Percentiles rank a stretch among this genome's conserved stretches.
Conservation (phyloP, 495 filamentous ascomycete species). For the Daldinia childiae region DNA sequence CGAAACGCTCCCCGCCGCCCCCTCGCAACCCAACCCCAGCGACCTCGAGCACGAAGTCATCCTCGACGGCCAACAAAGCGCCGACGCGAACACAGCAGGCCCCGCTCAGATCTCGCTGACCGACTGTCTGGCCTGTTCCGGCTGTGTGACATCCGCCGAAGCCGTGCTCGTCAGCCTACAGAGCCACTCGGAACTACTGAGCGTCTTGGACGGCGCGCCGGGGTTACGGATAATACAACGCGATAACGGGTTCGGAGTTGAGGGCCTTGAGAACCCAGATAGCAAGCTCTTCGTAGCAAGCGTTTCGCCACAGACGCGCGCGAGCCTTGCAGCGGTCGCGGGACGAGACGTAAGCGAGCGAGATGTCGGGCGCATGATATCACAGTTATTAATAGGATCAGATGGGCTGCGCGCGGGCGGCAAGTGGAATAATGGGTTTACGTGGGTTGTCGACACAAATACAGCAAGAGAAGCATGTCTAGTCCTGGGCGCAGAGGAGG, state of each 20-base stretch:
- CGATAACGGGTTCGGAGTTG: slow-evolving; percentile 42
- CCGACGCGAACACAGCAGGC: slow-evolving; percentile 40
- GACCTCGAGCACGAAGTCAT: slow-evolving; percentile 82
- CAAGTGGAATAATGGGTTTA: slow-evolving; percentile 77
- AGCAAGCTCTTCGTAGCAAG: slow-evolving; percentile 86
- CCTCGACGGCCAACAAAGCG: slow-evolving; percentile 83
- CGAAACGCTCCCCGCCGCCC: slow-evolving; percentile 76
- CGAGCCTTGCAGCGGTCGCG: slow-evolving; percentile 85
- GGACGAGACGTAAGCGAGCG: slow-evolving; percentile 74
- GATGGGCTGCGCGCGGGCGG: slow-evolving; percentile 75
- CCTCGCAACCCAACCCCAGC: slow-evolving; percentile 8
- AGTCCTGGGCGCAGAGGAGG: slow-evolving; percentile 83
- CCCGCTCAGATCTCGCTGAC: slow-evolving; percentile 93
- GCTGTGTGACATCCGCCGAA: slow-evolving; percentile 96
- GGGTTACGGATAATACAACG: slow-evolving; percentile 52
- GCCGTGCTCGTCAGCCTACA: slow-evolving; percentile 93
- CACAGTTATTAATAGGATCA: slow-evolving; percentile 77
- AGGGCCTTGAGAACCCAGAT: slow-evolving; percentile 53
- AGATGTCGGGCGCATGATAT: slow-evolving; percentile 82
- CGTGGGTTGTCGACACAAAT: slow-evolving; percentile 89
- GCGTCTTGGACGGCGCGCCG: slow-evolving; percentile 74
- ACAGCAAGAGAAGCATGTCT: slow-evolving; percentile 78
- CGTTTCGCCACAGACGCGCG: slow-evolving; percentile 88
- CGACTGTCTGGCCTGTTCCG: slow-evolving; percentile 96
- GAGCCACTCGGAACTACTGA: slow-evolving; percentile 89